Evolutionary conservation across 306 rosid genomes (phyloP).

Genomic region (Glycine soja): DNA sequence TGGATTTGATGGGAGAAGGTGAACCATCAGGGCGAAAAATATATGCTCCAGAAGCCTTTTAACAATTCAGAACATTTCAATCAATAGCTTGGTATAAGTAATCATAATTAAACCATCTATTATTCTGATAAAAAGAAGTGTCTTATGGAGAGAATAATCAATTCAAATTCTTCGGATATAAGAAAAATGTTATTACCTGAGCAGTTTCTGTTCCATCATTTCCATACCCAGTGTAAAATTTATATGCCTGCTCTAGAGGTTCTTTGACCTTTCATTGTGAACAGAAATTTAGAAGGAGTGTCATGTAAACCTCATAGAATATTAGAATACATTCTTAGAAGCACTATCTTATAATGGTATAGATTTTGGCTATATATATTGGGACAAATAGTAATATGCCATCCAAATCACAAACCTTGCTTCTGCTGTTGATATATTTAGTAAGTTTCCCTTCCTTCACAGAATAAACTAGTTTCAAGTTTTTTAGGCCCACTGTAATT

Average conservation of each 20-base stretch:
- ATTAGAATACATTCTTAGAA: not conserved
- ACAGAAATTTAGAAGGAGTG: slow-evolving; percentile 37
- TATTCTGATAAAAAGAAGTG: not conserved
- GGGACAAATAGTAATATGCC: slow-evolving; percentile 15
- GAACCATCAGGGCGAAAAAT: slow-evolving; percentile 65
- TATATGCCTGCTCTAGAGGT: slow-evolving; percentile 54
- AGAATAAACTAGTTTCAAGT: slow-evolving; percentile 72
- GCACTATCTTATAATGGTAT: slow-evolving; percentile 28
- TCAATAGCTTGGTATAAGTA: slow-evolving; percentile 29
- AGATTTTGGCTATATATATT: too few species aligned
- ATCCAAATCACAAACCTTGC: slow-evolving; percentile 56
- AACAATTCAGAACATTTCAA: slow-evolving; percentile 37
- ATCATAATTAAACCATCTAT: slow-evolving; percentile 8
- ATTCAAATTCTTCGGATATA: slow-evolving; percentile 6
- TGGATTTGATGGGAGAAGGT: slow-evolving; percentile 46
- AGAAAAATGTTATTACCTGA: slow-evolving; percentile 53
- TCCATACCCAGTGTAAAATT: slow-evolving; percentile 52
- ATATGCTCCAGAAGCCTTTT: slow-evolving; percentile 67
- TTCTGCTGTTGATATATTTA: slow-evolving; percentile 62
- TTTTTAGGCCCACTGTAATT: slow-evolving; percentile 72
- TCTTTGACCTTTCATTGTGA: slow-evolving; percentile 58
- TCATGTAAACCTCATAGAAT: not conserved
- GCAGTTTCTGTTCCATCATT: slow-evolving; percentile 41
- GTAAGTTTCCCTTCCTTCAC: slow-evolving; percentile 63
- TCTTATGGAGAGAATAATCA: not conserved